These are phyloP conservation scores for Debaryomyces subglobosus DNA, from an alignment of 1,139 yeast species.

Conservation along the genomic window DNA sequence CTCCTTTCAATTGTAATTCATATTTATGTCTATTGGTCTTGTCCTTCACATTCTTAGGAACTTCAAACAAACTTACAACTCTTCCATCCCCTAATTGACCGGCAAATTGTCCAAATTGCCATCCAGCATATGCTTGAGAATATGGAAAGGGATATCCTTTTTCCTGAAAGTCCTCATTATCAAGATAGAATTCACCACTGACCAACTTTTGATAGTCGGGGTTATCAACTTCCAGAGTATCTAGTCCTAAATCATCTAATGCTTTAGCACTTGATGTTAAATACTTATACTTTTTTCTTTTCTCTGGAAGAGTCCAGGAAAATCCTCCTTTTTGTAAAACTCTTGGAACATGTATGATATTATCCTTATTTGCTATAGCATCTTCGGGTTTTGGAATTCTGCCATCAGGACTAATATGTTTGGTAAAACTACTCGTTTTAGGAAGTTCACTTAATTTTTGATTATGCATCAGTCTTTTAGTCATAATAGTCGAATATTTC, in stretches of 20 bases:
- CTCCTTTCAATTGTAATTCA: constrained; percentile 86
- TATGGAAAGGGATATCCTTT: constrained; percentile 68
- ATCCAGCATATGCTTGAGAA: constrained; percentile 92
- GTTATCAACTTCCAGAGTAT: constrained; percentile 37
- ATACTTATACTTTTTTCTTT: constrained; percentile 55
- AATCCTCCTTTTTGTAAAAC: constrained; percentile 65
- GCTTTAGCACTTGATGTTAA: constrained; percentile 66
- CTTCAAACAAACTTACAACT: constrained; percentile 78
- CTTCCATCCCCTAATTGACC: constrained; percentile 98
- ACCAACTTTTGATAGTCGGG: constrained; percentile 58
- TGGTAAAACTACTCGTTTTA: constrained; percentile 55
- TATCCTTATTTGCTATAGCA: constrained; percentile 46
- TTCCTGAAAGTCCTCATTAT: constrained; percentile 30
- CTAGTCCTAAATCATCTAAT: constrained; percentile 60
- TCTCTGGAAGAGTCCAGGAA: constrained; percentile 70
- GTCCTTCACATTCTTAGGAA: constrained; percentile 40
- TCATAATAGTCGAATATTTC: background rate
- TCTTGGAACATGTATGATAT: constrained; percentile 56
- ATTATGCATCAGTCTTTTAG: constrained; percentile 5
- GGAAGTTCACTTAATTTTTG: constrained; percentile 21
- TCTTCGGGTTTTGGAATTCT: constrained; percentile 52
- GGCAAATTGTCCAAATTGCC: constrained; percentile 95
- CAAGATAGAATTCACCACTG: constrained; percentile 56
- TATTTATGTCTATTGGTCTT: constrained; percentile 37
- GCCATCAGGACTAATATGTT: constrained; percentile 59